Conservation (phyloP, 129 eudicot species). For the Calendula officinalis region DNA sequence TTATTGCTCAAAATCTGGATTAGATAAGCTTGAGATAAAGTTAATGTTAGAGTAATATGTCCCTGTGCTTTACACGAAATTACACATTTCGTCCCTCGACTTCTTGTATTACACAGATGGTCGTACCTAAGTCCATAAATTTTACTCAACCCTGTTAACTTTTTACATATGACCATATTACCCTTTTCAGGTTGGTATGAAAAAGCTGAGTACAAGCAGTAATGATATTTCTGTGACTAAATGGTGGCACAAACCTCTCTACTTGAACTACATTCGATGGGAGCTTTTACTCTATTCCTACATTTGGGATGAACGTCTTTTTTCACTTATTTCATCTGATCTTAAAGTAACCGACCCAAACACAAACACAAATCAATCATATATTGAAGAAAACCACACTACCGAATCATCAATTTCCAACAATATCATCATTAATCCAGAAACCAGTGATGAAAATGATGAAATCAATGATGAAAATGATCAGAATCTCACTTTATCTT, state of each 20-base stretch:
- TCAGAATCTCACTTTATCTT: slow-evolving; percentile 19
- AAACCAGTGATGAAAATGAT: slow-evolving; percentile 24
- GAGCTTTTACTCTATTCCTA: slow-evolving; percentile 72
- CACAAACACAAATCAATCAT: slow-evolving; percentile 14
- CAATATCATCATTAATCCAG: slow-evolving; percentile 9
- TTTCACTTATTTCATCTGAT: slow-evolving; percentile 59
- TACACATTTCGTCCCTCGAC: no score
- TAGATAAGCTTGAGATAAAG: background rate
- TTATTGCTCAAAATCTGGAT: background rate
- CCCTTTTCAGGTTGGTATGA: slow-evolving; percentile 48
- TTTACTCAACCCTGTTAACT: no score
- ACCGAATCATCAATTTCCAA: slow-evolving; percentile 29
- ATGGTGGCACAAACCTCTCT: slow-evolving; percentile 49
- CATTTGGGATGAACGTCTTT: slow-evolving; percentile 77
- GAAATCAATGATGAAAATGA: slow-evolving; percentile 30
- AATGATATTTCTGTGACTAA: slow-evolving; percentile 25
- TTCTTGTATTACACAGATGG: background rate
- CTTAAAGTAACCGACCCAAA: slow-evolving; percentile 24
- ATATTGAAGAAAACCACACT: slow-evolving; percentile 22
- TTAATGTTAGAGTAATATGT: background rate
- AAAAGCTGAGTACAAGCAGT: slow-evolving; percentile 28
- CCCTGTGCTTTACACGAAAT: no score
- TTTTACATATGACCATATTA: background rate
- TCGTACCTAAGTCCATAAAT: background rate
- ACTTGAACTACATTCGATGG: slow-evolving; percentile 58